Evolutionary conservation across 345 rosid genomes (phyloP), one percentile per base, ranked within the genome.

Genomic region (Eutrema japonicum): DNA sequence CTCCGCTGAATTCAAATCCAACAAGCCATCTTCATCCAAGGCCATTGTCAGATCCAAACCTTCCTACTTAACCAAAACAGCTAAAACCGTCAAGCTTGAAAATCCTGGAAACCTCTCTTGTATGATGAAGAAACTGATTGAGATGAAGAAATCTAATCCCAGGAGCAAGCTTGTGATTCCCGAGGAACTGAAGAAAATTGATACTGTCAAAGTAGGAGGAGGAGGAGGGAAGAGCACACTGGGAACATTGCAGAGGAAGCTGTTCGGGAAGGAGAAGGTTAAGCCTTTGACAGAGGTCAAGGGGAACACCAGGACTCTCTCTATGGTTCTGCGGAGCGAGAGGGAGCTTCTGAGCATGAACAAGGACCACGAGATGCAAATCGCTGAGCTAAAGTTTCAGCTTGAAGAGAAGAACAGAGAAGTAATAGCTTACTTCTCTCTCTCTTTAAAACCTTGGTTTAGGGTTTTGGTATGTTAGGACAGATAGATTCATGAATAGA

Each of bases 251-350:
- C 98, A 88, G 80, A 81, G 83, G 83, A 93, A 93, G 81, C 78
- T 93, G 43, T 93, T 93, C 16, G 96, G 97, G 77, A 77, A 84
- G 75, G 79, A 81, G 79, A 83, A 84, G 58, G 80, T 76, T 30
- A 93, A 87, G 80, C 88, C 93, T 3, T 64, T 94, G 81, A 82
- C 81, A 3, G 98, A 91, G 73, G 87, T 87, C 12, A 93, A 88
- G 38, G 88, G 85, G 67, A 87, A 83, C 46, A 82, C 97, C 6
- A 88, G 93, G 83, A 92, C 96, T 6, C 64, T 94, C 72, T 93
- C 93, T 10, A 92, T 89, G 98, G 96, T 94, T 62, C 72, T 94
- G 65, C 82, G 93, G 77, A 87, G 97, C 60, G 99, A 89, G 75
- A 88, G 96, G 68, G 96, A 88, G 92, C 97, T 91, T 10, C 72